Evolutionary conservation across 768 basidiomycete species (phyloP).

Genomic region (Russula olivacea): DNA sequence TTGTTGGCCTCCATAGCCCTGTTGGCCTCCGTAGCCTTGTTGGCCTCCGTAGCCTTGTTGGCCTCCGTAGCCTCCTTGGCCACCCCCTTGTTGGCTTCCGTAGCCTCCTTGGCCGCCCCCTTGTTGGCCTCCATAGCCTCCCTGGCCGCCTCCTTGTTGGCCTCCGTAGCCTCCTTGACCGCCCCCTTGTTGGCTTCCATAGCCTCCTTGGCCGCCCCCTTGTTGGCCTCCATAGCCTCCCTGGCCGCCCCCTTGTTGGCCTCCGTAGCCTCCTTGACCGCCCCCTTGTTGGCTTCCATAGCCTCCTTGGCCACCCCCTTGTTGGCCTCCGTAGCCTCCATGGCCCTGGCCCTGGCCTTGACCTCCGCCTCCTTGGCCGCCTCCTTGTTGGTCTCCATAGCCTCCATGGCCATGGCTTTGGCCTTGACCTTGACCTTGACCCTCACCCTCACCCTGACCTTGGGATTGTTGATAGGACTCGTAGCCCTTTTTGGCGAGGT

Average conservation of each 20-base stretch:
- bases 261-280: too few relatives aligned
- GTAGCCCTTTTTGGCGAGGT: conserved; percentile 63
- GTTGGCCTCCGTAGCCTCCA: neutral
- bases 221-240: too few relatives aligned
- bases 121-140: neutral
- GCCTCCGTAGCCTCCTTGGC: conserved; percentile 28
- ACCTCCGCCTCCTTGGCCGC: conserved; percentile 35
- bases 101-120: conserved; percentile 28
- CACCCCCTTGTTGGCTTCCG: conserved; percentile 30
- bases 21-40: conserved; percentile 29
- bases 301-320: conserved; percentile 34
- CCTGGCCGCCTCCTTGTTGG: too few relatives aligned
- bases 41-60: neutral
- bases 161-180: too few relatives aligned
- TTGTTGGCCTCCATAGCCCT: neutral
- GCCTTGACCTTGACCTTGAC: too few relatives aligned
- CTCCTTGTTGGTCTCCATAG: conserved; percentile 25
- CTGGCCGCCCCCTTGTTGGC: too few relatives aligned
- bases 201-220: too few relatives aligned
- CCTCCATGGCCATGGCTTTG: too few relatives aligned
- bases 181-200: too few relatives aligned
- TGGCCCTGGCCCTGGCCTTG: too few relatives aligned
- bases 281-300: conserved; percentile 30
- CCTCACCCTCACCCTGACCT: conserved; percentile 17
- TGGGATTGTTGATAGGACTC: conserved; percentile 40